Evolutionary conservation across 345 rosid species (phyloP).

Genomic region (Brassica juncea): DNA sequence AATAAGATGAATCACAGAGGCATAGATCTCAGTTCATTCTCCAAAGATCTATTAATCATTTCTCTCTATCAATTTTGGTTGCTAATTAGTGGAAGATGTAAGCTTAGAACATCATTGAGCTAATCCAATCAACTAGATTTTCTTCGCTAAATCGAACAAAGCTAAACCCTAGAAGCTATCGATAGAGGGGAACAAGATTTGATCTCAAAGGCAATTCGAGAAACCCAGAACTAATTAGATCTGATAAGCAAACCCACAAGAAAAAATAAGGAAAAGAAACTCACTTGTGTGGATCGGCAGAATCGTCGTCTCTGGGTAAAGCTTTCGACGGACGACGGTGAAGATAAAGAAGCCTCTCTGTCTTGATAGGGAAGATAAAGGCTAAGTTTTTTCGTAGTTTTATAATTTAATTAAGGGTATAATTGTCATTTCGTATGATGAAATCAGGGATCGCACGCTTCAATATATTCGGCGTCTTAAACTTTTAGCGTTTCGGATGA

Average conservation of each 20-base stretch:
- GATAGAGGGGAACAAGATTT: conserved; percentile 23
- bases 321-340: conserved; percentile 24
- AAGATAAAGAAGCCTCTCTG: background rate
- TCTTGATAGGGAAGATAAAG: conserved; percentile 31
- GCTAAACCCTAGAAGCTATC: conserved; percentile 25
- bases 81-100: background rate
- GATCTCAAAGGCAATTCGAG: background rate
- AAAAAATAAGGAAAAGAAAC: background rate
- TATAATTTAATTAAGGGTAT: background rate
- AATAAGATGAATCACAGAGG: conserved; percentile 20
- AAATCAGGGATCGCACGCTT: background rate
- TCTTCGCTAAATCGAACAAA: background rate
- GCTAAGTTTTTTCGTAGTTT: background rate
- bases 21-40: background rate
- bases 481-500: background rate
- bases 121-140: background rate
- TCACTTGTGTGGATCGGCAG: conserved; percentile 21
- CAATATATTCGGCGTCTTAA: background rate
- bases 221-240: conserved; percentile 21
- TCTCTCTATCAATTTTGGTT: background rate
- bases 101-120: background rate
- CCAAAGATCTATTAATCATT: conserved; percentile 8
- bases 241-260: conserved; percentile 6
- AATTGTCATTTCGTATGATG: background rate
- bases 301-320: conserved; percentile 16